Percentiles rank a stretch among this genome's conserved stretches.
Conservation (phyloP, 768 basidiomycete genomes). For the Tephrocybe sp. region DNA sequence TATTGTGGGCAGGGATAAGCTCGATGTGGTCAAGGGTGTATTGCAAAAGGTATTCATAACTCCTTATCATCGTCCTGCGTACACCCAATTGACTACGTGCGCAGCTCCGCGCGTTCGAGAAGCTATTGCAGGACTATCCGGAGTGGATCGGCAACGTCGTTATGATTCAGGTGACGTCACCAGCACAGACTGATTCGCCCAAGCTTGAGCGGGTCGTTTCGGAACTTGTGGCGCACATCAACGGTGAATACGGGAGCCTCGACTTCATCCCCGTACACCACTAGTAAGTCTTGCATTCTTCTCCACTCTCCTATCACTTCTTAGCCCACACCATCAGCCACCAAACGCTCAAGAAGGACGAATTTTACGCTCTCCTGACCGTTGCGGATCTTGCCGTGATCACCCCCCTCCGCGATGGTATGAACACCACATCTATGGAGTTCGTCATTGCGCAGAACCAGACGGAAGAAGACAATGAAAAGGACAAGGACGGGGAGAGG, state of each 20-base stretch:
- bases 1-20: slow-evolving; percentile 95
- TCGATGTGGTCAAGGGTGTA: slow-evolving; percentile 98
- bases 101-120: slow-evolving; percentile 92
- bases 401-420: slow-evolving; percentile 93
- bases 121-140: slow-evolving; percentile 89
- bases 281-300: slow-evolving; percentile 62
- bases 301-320: not conserved
- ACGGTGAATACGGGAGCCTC: slow-evolving; percentile 90
- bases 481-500: not conserved
- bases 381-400: slow-evolving; percentile 95
- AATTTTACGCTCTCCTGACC: slow-evolving; percentile 93
- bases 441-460: slow-evolving; percentile 92
- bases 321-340: slow-evolving; percentile 54
- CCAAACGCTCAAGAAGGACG: slow-evolving; percentile 95
- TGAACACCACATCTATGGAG: slow-evolving; percentile 99
- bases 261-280: slow-evolving; percentile 98
- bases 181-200: slow-evolving; percentile 87
- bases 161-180: slow-evolving; percentile 91
- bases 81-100: not conserved
- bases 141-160: slow-evolving; percentile 93
- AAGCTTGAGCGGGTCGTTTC: slow-evolving; percentile 93
- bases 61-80: not conserved
- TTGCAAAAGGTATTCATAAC: slow-evolving; percentile 73
- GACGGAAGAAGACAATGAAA: slow-evolving; percentile 31
- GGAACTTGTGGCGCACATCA: slow-evolving; percentile 92